Evolutionary conservation across 1,139 yeast species (phyloP).

Genomic region (Blastobotrys malaysiensis): DNA sequence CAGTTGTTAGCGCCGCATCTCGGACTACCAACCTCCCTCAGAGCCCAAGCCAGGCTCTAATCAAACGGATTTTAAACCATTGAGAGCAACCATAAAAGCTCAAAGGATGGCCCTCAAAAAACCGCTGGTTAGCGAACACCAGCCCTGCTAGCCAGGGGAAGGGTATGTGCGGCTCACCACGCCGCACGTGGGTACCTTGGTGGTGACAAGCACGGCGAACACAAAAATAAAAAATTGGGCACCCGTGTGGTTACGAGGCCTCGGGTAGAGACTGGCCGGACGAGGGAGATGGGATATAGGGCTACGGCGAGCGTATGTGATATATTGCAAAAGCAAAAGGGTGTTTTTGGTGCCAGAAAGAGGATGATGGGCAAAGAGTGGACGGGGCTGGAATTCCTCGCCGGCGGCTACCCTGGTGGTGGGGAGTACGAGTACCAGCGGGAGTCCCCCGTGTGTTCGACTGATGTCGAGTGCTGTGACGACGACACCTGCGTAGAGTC

Average conservation of each 20-base stretch:
- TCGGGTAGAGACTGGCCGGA: not conserved
- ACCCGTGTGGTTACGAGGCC: not conserved
- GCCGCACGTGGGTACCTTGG: not conserved
- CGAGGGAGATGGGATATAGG: not conserved
- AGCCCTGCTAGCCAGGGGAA: too few relatives aligned
- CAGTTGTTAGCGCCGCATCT: too few relatives aligned
- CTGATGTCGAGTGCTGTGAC: constrained; percentile 2
- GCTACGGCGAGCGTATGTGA: not conserved
- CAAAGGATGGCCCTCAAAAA: too few relatives aligned
- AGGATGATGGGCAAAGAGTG: not conserved
- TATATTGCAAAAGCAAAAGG: not conserved
- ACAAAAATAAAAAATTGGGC: not conserved
- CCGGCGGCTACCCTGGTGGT: not conserved
- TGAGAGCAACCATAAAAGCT: too few relatives aligned
- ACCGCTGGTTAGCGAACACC: too few relatives aligned
- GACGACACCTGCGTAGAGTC: constrained; percentile 5
- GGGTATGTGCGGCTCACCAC: not conserved
- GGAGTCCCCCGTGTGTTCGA: not conserved
- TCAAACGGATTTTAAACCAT: too few relatives aligned
- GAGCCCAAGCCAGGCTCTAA: too few relatives aligned
- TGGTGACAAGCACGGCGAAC: not conserved
- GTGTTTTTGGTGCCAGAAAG: not conserved
- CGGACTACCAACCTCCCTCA: too few relatives aligned
- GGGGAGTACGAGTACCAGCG: not conserved
- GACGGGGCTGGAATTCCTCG: not conserved